phyloP scores from a whole-genome alignment of 208 protist genomes.

The Kentomonas sorsogonicus region DNA sequence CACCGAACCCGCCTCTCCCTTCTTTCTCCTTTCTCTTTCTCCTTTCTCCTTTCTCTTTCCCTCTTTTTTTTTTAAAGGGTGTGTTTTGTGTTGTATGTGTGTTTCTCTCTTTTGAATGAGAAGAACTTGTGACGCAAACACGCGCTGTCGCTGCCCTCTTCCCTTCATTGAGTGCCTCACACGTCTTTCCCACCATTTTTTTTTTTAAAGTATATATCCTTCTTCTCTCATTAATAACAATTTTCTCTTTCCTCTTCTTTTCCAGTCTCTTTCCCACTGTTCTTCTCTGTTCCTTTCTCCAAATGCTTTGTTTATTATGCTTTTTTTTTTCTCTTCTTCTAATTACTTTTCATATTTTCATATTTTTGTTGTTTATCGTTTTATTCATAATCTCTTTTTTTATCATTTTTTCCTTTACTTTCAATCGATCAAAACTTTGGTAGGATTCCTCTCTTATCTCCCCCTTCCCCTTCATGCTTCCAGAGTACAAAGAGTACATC shows the following conservation, averaged over 20 bases:
- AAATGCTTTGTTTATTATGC: neutral
- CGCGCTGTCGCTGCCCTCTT: no score
- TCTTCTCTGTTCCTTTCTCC: constrained; percentile 12
- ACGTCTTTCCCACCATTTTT: constrained; percentile 16
- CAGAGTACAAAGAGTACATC: no score
- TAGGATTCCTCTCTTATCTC: no score
- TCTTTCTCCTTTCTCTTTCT: neutral
- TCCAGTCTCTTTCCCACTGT: constrained; percentile 8
- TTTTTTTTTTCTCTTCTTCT: constrained; percentile 14
- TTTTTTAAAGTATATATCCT: constrained; percentile 13
- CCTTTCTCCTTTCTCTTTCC: neutral
- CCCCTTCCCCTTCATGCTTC: no score
- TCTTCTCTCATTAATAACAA: neutral
- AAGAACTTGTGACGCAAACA: no score
- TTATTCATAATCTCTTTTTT: constrained; percentile 7
- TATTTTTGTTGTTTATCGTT: constrained; percentile 1
- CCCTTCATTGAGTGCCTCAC: no score
- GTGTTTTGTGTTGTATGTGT: constrained; percentile 15
- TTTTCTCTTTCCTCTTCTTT: constrained; percentile 1
- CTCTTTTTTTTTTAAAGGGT: constrained; percentile 1
- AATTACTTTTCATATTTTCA: constrained; percentile 6
- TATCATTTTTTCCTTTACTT: constrained; percentile 7
- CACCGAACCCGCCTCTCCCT: neutral
- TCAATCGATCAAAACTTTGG: no score
- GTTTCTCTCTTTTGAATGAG: no score